Evolutionary conservation across 495 filamentous ascomycete genomes (phyloP).

Genomic region (Talaromyces ruber): DNA sequence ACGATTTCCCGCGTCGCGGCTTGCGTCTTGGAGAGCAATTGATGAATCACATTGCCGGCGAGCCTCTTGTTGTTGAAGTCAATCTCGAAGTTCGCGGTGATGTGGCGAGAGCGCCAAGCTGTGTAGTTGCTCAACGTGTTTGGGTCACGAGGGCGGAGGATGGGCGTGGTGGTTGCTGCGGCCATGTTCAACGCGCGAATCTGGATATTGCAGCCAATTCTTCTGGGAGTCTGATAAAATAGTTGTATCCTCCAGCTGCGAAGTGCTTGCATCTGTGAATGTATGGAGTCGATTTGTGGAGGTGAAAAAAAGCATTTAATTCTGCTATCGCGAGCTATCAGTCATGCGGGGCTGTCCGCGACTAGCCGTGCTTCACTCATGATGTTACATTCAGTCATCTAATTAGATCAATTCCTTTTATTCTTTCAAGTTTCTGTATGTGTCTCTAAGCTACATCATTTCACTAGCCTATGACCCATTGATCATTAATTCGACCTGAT

Average conservation of each 20-base stretch:
- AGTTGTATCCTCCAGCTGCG: not conserved
- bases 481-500: slow-evolving; percentile 52
- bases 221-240: not conserved
- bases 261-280: not conserved
- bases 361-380: not conserved
- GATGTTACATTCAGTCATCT: not conserved
- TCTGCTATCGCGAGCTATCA: not conserved
- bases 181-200: slow-evolving; percentile 16
- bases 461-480: slow-evolving; percentile 3
- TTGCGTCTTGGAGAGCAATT: slow-evolving; percentile 63
- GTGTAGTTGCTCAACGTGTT: slow-evolving; percentile 90
- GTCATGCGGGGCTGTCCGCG: not conserved
- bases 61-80: slow-evolving; percentile 71
- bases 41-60: slow-evolving; percentile 63
- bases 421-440: not conserved
- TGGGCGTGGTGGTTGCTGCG: slow-evolving; percentile 33
- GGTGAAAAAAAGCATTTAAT: not conserved
- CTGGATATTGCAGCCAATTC: not conserved
- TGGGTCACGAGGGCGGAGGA: slow-evolving; percentile 52
- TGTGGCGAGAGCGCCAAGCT: slow-evolving; percentile 73
- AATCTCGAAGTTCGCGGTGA: slow-evolving; percentile 67
- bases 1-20: slow-evolving; percentile 63
- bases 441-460: too few relatives aligned
- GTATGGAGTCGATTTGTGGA: not conserved
- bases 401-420: not conserved